A percentile compares a stretch with the other conserved stretches of the same genome.
Evolutionary conservation across 345 rosid genomes (phyloP).

Genomic region (Aquilaria malaccensis): DNA sequence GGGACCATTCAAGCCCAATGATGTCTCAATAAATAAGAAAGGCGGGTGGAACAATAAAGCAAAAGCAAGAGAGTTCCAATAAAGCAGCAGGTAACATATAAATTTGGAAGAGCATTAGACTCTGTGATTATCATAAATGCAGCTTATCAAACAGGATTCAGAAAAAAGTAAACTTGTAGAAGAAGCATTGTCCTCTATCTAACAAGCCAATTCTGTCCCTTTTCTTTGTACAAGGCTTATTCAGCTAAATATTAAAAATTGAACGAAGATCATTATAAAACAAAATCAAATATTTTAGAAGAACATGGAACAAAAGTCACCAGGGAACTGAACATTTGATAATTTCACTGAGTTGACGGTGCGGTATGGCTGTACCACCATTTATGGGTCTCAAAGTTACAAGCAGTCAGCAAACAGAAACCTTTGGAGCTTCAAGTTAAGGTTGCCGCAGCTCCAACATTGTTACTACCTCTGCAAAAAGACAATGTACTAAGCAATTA

Average conservation of each 20-base stretch:
- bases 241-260: conserved; percentile 18
- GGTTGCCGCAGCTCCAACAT: neutral
- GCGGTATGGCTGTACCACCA: conserved; percentile 12
- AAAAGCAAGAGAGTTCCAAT: too few species aligned
- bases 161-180: conserved; percentile 14
- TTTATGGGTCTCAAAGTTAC: conserved; percentile 17
- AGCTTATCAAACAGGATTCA: neutral
- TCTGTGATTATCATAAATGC: neutral
- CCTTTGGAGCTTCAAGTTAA: conserved; percentile 7
- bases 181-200: conserved; percentile 19
- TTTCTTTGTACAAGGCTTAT: conserved; percentile 31
- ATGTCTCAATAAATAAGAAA: too few species aligned
- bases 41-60: too few species aligned
- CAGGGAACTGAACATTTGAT: conserved; percentile 19
- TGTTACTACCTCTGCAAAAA: conserved; percentile 32
- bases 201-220: conserved; percentile 11
- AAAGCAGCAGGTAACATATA: too few species aligned
- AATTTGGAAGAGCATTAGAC: too few species aligned
- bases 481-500: neutral
- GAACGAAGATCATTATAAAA: conserved; percentile 19
- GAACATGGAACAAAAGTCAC: conserved; percentile 18
- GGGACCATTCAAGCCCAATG: too few species aligned
- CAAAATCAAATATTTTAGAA: conserved; percentile 29
- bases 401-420: conserved; percentile 18
- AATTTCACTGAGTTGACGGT: conserved; percentile 23